Conservation (phyloP, 2,329 filamentous ascomycete genomes). For the Neopestalotiopsis rosae region DNA sequence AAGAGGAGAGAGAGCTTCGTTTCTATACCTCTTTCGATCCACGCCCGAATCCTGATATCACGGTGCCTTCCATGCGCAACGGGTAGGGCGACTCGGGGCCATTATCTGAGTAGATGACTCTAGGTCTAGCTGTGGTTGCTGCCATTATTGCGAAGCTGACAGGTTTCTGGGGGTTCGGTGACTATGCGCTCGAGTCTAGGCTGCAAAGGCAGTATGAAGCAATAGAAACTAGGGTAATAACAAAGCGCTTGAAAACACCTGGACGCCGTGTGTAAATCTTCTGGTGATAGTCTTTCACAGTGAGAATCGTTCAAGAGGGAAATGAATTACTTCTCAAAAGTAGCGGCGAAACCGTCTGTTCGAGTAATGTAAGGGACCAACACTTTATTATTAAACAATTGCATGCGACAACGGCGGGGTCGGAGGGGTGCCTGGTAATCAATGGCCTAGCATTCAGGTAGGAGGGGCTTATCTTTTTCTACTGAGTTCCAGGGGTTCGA, state of each 20-base stretch:
- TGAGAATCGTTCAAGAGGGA: no score
- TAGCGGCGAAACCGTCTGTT: not conserved
- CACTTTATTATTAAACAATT: not conserved
- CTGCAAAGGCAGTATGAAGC: not conserved
- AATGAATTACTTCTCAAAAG: not conserved
- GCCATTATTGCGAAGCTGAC: constrained; percentile 1
- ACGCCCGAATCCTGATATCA: constrained; percentile 91
- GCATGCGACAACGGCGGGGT: constrained; percentile 9
- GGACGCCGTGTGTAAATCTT: not conserved
- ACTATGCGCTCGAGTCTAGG: not conserved
- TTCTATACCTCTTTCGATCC: constrained; percentile 82
- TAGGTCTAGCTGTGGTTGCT: constrained; percentile 7
- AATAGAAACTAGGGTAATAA: not conserved
- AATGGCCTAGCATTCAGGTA: not conserved
- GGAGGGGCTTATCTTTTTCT: constrained; percentile 13
- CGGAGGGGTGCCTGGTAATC: constrained; percentile 6
- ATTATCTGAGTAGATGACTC: constrained; percentile 70
- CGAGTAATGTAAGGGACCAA: not conserved
- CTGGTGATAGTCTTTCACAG: no score
- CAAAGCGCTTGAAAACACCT: not conserved
- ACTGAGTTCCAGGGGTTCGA: constrained; percentile 11
- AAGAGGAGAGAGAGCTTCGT: no score
- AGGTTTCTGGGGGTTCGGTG: no score
- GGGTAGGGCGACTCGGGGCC: constrained; percentile 84
- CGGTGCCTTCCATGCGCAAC: constrained; percentile 80